Conservation (phyloP, 2,329 filamentous ascomycete species). For the Fusarium subtropicale region DNA sequence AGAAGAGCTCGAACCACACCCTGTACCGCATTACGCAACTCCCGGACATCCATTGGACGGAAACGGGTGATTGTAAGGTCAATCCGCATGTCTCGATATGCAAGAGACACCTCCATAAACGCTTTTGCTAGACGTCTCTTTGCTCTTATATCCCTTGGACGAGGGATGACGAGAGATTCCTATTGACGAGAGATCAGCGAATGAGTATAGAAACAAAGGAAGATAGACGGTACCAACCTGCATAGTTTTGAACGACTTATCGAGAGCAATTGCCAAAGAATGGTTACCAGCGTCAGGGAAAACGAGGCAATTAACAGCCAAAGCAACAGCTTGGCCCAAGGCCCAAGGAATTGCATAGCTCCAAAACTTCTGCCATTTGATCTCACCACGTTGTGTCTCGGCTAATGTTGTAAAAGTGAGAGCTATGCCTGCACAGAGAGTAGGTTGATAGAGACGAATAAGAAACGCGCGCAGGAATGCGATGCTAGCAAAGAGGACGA, state of each 20-base stretch:
- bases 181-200: conserved; percentile 15
- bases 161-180: conserved; percentile 51
- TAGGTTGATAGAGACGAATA: conserved; percentile 66
- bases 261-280: conserved; percentile 60
- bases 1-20: conserved; percentile 65
- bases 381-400: conserved; percentile 56
- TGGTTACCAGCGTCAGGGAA: conserved; percentile 68
- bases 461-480: conserved; percentile 67
- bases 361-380: conserved; percentile 64
- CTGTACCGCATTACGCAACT: conserved; percentile 66
- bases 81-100: conserved; percentile 66
- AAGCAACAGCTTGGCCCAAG: conserved; percentile 64
- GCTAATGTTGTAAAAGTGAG: conserved; percentile 65
- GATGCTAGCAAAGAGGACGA: conserved; percentile 63
- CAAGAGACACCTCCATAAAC: conserved; percentile 67
- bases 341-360: conserved; percentile 67
- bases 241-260: conserved; percentile 61
- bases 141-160: conserved; percentile 46
- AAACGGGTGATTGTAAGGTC: conserved; percentile 68
- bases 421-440: conserved; percentile 66
- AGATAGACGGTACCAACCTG: conserved; percentile 50
- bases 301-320: conserved; percentile 61
- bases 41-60: conserved; percentile 60
- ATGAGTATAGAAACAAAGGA: background rate
- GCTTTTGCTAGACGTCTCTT: conserved; percentile 61